phyloP scores from a whole-genome alignment of 768 basidiomycete species.

The Mycena albidolilacea region DNA sequence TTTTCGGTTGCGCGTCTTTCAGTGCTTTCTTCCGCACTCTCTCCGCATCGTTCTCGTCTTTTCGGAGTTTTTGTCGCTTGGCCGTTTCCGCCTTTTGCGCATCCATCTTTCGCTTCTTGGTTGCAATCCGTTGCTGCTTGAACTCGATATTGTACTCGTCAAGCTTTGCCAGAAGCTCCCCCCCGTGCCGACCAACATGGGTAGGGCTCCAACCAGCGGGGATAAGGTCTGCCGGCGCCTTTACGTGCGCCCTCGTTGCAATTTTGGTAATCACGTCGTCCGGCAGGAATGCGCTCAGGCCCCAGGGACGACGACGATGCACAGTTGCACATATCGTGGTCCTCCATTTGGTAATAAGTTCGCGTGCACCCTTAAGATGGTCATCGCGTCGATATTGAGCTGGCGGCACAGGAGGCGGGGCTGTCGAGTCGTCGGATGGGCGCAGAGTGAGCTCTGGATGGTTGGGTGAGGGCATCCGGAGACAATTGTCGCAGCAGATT shows the following conservation, averaged over 20 bases:
- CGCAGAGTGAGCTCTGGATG: constrained; percentile 8
- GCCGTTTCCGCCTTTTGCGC: no score
- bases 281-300: not conserved
- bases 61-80: no score
- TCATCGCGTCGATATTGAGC: not conserved
- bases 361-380: constrained; percentile 3
- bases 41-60: no score
- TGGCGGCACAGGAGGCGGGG: not conserved
- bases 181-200: no score
- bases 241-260: not conserved
- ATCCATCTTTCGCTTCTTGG: no score
- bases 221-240: not conserved
- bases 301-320: not conserved
- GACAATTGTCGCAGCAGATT: constrained; percentile 36
- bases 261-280: not conserved
- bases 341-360: constrained; percentile 9
- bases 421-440: not conserved
- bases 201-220: no score
- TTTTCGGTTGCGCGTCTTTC: no score
- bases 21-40: no score
- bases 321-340: not conserved
- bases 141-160: no score
- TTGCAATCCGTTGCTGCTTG: no score
- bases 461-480: not conserved
- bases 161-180: no score